Evolutionary conservation across 257 asterid species (phyloP).

Genomic region (Rubia yunnanensis): DNA sequence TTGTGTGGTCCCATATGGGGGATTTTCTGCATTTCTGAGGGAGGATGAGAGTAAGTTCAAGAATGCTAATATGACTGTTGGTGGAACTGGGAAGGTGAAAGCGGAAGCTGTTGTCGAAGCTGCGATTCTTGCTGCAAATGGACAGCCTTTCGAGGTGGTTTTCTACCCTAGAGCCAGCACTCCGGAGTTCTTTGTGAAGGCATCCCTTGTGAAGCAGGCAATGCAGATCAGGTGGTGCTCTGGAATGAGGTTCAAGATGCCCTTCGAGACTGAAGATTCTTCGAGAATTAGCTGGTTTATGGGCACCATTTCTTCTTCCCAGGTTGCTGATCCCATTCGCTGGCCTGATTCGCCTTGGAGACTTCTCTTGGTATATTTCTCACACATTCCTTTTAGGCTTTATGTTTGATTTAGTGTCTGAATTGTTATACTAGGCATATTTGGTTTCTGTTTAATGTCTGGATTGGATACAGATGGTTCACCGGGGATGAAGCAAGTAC

Average conservation of each 20-base stretch:
- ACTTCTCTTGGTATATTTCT: conserved; percentile 65
- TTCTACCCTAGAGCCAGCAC: conserved; percentile 92
- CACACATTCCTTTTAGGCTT: background rate
- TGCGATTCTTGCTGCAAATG: conserved; percentile 57
- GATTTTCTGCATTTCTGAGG: conserved; percentile 51
- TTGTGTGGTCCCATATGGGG: conserved; percentile 48
- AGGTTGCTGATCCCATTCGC: conserved; percentile 68
- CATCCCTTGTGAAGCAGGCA: conserved; percentile 58
- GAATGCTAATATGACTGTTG: conserved; percentile 20
- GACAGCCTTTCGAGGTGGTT: conserved; percentile 68
- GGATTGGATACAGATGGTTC: background rate
- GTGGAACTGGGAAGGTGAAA: conserved; percentile 44
- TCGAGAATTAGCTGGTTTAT: conserved; percentile 93
- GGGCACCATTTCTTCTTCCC: conserved; percentile 80
- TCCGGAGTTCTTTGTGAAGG: conserved; percentile 86
- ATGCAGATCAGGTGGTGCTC: conserved; percentile 69
- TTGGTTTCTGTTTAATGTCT: background rate
- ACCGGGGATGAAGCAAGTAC: background rate
- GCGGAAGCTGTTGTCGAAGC: conserved; percentile 72
- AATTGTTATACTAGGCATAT: background rate
- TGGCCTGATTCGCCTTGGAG: conserved; percentile 99
- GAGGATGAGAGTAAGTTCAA: conserved; percentile 43
- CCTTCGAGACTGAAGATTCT: conserved; percentile 93
- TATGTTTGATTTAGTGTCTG: background rate
- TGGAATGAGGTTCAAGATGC: conserved; percentile 94